Base-by-base conservation (phyloP, 1,284 basidiomycete species). In the Peniophora sp. region DNA sequence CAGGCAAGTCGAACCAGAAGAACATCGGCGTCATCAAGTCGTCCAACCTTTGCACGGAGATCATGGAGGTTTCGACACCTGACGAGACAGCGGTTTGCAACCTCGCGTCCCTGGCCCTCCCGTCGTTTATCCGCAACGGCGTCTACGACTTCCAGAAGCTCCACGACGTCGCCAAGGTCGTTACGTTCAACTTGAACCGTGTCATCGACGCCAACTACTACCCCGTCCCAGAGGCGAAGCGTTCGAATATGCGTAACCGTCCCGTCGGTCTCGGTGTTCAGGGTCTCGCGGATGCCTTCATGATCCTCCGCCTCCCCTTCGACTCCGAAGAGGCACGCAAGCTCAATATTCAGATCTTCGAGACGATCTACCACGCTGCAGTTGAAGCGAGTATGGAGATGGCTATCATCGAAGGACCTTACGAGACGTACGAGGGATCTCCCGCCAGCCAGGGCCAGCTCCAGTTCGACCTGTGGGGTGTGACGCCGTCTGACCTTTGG, bases 81-180 rank as follows among this genome's bases (percentile, higher is more conserved):
- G 97, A 99, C 53, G 97, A 99, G 72, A 95, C 91, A 37, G 97
- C 97, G 47, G 97, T 99, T 43, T 99, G 97, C 81, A 99, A 99
- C 72, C 81, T 99, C 51, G 97, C 97, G 12, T 99, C 97, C 9
- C 81, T 99, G 56, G 95, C 97, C 3, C 84, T 99, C 6, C 97
- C 97, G 11, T 82, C 86, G 17, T 95, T 87, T 69, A 85, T 96
- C 66, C 72, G 76, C 53, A 75, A 83, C 51, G 82, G 82, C 42
- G 67, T 71, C 51, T 96, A 94, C 70, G 87, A 98, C 74, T 99
- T 99, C 76, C 77, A 94, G 68, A 92, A 91, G 68, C 78, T 99
- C 34, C 96, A 99, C 70, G 88, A 89, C 47, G 93, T 99, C 53
- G 74, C 91, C 58, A 99, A 98, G 73, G 89, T 93, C 43, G 88